Conservation (phyloP, 2,329 filamentous ascomycete genomes). For the Claviceps paspali region DNA sequence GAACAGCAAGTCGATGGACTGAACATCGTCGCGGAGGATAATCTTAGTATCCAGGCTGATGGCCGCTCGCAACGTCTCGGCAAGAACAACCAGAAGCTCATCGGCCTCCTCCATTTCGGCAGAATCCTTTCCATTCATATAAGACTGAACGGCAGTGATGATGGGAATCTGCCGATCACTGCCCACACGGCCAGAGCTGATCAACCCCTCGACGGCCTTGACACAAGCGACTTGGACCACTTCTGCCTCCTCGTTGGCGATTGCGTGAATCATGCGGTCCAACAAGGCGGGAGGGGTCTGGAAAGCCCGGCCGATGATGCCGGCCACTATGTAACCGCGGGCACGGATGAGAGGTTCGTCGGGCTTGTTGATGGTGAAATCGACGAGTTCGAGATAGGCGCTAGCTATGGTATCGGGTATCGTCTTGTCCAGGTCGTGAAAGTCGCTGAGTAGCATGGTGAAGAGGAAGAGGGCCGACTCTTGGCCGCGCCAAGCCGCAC, state of each 20-base stretch:
- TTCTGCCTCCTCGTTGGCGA: constrained; percentile 63
- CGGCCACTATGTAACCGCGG: constrained; percentile 75
- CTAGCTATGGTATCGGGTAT: constrained; percentile 55
- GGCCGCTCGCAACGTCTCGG: constrained; percentile 70
- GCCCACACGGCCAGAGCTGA: constrained; percentile 35
- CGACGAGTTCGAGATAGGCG: constrained; percentile 67
- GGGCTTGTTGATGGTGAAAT: constrained; percentile 53
- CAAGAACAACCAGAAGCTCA: constrained; percentile 78
- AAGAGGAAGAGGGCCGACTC: constrained; percentile 77
- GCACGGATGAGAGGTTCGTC: constrained; percentile 68
- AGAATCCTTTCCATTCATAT: constrained; percentile 66
- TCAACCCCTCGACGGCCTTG: constrained; percentile 61
- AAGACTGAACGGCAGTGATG: constrained; percentile 51
- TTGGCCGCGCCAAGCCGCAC: constrained; percentile 42
- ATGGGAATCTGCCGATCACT: constrained; percentile 44
- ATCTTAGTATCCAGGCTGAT: constrained; percentile 67
- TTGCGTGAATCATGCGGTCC: constrained; percentile 58
- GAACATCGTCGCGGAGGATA: constrained; percentile 54
- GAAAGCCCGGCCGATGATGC: constrained; percentile 57
- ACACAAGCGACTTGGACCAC: constrained; percentile 87
- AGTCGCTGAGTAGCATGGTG: constrained; percentile 70
- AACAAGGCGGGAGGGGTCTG: constrained; percentile 49
- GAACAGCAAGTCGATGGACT: constrained; percentile 73
- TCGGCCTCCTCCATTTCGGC: constrained; percentile 76
- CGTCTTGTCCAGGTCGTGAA: constrained; percentile 58